Percentiles rank a stretch among this genome's conserved stretches.
phyloP scores from a whole-genome alignment of 2,329 filamentous ascomycete genomes.

The Cryphonectria nitschkei region DNA sequence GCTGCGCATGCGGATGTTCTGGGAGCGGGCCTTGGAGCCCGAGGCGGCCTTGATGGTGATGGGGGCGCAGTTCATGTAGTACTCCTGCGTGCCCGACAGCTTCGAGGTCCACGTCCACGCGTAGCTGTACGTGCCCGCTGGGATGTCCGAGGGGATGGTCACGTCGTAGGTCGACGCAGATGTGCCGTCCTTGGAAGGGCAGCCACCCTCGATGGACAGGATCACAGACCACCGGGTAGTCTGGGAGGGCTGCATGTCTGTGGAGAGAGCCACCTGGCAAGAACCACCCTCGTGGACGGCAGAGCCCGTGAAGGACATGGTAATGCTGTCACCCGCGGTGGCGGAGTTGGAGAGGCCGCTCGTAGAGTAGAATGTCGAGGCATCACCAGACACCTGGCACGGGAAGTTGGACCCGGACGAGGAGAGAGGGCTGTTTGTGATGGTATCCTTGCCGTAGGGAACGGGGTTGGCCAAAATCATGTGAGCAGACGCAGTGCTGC shows the following conservation, averaged over 20 bases:
- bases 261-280: slow-evolving; percentile 86
- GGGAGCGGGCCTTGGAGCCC: slow-evolving; percentile 24
- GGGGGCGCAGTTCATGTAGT: slow-evolving; percentile 96
- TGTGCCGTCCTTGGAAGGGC: slow-evolving; percentile 62
- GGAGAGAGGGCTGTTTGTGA: slow-evolving; percentile 22
- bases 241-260: slow-evolving; percentile 70
- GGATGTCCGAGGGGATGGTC: slow-evolving; percentile 71
- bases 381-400: slow-evolving; percentile 27
- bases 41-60: slow-evolving; percentile 59
- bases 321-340: slow-evolving; percentile 27
- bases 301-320: slow-evolving; percentile 25
- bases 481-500: slow-evolving; percentile 24
- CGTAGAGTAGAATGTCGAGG: slow-evolving; percentile 27
- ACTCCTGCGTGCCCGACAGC: slow-evolving; percentile 87
- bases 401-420: slow-evolving; percentile 23
- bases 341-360: slow-evolving; percentile 24
- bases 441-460: slow-evolving; percentile 20
- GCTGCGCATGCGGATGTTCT: slow-evolving; percentile 28
- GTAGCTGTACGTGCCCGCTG: slow-evolving; percentile 76
- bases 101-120: slow-evolving; percentile 87
- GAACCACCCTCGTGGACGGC: slow-evolving; percentile 93
- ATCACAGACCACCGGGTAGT: slow-evolving; percentile 84
- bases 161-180: slow-evolving; percentile 69
- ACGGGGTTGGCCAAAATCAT: slow-evolving; percentile 29
- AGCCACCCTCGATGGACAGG: slow-evolving; percentile 84